Conservation (phyloP, 2,329 filamentous ascomycete species). For the Dryadomyces quercivorus region DNA sequence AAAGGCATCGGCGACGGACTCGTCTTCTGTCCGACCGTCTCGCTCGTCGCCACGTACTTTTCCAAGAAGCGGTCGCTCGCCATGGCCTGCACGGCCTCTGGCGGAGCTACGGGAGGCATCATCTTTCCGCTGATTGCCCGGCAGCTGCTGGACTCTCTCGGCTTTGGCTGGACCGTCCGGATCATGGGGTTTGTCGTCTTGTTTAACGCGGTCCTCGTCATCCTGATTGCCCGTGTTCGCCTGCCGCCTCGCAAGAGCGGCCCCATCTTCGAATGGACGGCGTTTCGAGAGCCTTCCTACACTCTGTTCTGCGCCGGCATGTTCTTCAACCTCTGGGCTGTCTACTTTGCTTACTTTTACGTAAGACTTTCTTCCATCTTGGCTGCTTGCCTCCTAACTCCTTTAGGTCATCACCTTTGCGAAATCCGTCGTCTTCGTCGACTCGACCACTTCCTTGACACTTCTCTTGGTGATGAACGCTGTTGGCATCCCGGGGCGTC, state of each 20-base stretch:
- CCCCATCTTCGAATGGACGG: conserved; percentile 15
- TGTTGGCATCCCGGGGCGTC: not conserved
- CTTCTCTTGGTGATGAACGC: not conserved
- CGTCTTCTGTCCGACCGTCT: conserved; percentile 23
- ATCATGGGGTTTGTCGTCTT: conserved; percentile 13
- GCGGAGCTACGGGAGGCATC: conserved; percentile 14
- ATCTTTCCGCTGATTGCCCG: conserved; percentile 15
- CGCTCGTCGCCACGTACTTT: conserved; percentile 25
- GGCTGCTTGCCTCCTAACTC: too few species aligned
- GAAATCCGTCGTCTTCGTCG: not conserved
- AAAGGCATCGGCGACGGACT: conserved; percentile 24
- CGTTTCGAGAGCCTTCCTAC: conserved; percentile 23
- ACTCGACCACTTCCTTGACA: not conserved
- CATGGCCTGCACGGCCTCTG: conserved; percentile 15
- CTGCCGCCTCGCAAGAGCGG: not conserved
- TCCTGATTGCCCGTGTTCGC: not conserved
- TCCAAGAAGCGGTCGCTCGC: conserved; percentile 5
- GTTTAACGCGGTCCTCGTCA: not conserved
- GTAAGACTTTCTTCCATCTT: conserved; percentile 24
- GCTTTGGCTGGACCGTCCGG: conserved; percentile 16
- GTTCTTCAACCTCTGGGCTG: conserved; percentile 28
- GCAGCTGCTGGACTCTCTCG: conserved; percentile 10
- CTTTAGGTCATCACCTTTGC: too few species aligned
- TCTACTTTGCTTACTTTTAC: conserved; percentile 38
- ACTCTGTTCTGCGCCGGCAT: conserved; percentile 22